phyloP scores from a whole-genome alignment of 768 basidiomycete species.

The Mycena galopus region DNA sequence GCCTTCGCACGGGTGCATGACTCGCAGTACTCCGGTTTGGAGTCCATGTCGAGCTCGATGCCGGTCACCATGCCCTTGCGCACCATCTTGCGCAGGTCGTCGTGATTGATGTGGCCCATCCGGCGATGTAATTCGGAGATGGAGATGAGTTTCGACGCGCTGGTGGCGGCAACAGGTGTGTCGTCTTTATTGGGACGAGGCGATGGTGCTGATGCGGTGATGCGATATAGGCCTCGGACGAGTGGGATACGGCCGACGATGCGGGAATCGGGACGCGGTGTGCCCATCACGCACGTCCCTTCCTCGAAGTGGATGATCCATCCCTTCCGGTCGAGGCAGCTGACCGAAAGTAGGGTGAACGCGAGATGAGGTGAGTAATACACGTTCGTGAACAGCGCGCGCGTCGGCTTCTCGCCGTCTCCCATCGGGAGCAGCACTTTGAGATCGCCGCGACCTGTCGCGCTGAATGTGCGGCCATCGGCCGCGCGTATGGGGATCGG shows the following conservation, averaged over 20 bases:
- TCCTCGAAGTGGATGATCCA: slow-evolving; percentile 25
- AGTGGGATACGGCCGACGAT: slow-evolving; percentile 41
- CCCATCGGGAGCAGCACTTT: slow-evolving; percentile 14
- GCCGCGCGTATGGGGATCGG: slow-evolving; percentile 15
- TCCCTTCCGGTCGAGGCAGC: slow-evolving; percentile 8
- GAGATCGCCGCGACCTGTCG: slow-evolving; percentile 7
- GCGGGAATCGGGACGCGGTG: slow-evolving; percentile 9
- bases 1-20: slow-evolving; percentile 42
- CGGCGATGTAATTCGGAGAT: not conserved
- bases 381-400: slow-evolving; percentile 2
- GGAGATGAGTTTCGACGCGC: not conserved
- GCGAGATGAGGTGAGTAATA: slow-evolving; percentile 26
- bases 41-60: slow-evolving; percentile 43
- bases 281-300: slow-evolving; percentile 1
- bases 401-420: slow-evolving; percentile 10
- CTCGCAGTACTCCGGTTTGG: slow-evolving; percentile 43
- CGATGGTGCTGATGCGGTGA: slow-evolving; percentile 13
- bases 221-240: slow-evolving; percentile 44
- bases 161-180: slow-evolving; percentile 29
- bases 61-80: slow-evolving; percentile 45
- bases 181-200: not conserved
- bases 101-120: slow-evolving; percentile 51
- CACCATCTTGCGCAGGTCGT: slow-evolving; percentile 44
- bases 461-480: slow-evolving; percentile 23
- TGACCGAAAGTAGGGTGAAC: slow-evolving; percentile 8